A percentile compares a stretch with the other conserved stretches of the same genome.
phyloP scores from a whole-genome alignment of 805 yeast genomes.

The Spathaspora girioi region DNA sequence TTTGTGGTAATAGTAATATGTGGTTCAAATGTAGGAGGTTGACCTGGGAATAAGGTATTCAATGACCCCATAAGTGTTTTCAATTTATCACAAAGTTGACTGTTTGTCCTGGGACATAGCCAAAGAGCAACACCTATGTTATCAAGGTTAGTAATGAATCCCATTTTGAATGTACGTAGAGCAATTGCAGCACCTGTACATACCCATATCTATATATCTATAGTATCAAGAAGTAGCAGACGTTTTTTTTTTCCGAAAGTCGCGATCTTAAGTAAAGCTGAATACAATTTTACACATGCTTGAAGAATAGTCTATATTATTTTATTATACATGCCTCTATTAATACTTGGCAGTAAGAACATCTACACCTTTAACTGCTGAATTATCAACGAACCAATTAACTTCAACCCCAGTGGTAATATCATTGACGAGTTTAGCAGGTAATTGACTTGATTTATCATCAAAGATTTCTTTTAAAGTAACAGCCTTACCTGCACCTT shows the following conservation, averaged over 20 bases:
- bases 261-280: too few relatives aligned
- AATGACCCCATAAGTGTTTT: constrained; percentile 60
- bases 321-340: not conserved
- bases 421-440: constrained; percentile 72
- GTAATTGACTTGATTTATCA: constrained; percentile 47
- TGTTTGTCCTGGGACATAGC: constrained; percentile 64
- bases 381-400: constrained; percentile 79
- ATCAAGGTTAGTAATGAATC: not conserved
- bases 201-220: constrained; percentile 11
- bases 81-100: constrained; percentile 54
- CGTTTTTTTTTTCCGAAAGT: not conserved
- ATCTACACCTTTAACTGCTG: constrained; percentile 66
- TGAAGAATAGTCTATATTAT: not conserved
- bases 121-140: constrained; percentile 57
- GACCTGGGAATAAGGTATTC: constrained; percentile 66
- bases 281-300: too few relatives aligned
- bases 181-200: constrained; percentile 2
- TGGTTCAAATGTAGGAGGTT: constrained; percentile 65
- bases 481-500: constrained; percentile 80
- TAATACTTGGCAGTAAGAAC: constrained; percentile 37
- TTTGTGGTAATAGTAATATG: constrained; percentile 75
- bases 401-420: constrained; percentile 46
- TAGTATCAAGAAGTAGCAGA: not conserved
- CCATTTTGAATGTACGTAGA: not conserved
- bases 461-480: constrained; percentile 69